Percentiles rank a stretch among this genome's conserved stretches.
These are phyloP conservation scores for Histomonas meleagridis DNA, from an alignment of 208 protist species.

Conservation along the genomic window DNA sequence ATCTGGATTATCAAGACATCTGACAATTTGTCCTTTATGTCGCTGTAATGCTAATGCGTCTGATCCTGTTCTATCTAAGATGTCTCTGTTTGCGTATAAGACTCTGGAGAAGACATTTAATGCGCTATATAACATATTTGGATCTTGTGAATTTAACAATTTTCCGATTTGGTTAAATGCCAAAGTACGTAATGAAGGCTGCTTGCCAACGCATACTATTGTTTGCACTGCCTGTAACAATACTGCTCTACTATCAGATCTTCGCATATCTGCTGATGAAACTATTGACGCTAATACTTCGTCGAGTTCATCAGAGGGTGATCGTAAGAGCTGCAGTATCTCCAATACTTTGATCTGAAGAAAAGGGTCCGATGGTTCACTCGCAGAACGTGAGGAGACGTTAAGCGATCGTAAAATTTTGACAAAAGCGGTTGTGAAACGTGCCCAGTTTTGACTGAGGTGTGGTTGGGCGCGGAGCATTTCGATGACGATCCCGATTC, in stretches of 20 bases:
- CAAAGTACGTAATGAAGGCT: background rate
- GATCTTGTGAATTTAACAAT: background rate
- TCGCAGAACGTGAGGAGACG: background rate
- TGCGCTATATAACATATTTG: background rate
- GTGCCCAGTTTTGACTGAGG: background rate
- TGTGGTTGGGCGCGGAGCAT: background rate
- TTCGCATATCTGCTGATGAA: background rate
- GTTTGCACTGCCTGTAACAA: conserved; percentile 24
- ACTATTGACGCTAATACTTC: conserved; percentile 29
- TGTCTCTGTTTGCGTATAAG: background rate
- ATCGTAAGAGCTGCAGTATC: background rate
- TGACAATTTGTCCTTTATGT: conserved; percentile 20
- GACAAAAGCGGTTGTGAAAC: background rate
- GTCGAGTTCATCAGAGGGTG: conserved; percentile 16
- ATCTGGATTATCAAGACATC: conserved; percentile 13
- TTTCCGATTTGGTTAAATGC: conserved; percentile 27
- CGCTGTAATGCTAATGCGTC: background rate
- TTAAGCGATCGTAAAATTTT: conserved; percentile 10
- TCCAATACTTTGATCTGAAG: conserved; percentile 29
- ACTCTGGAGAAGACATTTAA: conserved; percentile 20
- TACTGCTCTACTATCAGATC: background rate
- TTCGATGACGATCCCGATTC: background rate
- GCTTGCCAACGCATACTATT: background rate
- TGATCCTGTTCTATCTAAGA: background rate
- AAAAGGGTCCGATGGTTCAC: conserved; percentile 29